Base-by-base conservation (phyloP, 352 stramenopile genomes). In the Phytophthora foliorum region DNA sequence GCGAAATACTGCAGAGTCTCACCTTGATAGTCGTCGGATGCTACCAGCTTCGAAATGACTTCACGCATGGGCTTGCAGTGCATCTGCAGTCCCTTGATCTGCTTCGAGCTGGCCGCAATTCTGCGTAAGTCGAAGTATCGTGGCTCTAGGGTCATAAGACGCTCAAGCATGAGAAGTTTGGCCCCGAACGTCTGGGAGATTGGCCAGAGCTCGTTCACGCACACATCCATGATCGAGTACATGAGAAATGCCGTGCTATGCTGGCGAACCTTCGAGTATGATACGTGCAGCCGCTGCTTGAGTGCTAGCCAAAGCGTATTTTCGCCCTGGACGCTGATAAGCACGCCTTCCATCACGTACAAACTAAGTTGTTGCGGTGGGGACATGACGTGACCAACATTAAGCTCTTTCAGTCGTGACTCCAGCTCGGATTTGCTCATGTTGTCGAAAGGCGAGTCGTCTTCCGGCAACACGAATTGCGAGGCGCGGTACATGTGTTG, bases 261-360 rank as follows among this genome's bases (percentile, higher is more conserved):
- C 63, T 95, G 88, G 8, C 87, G 84, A 24, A 94, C 74, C 46
- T 91, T 91, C 8, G 84, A 92, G 71, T 94, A 94, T 3, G 84
- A 92, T 22, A 82, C 86, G 49, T 90, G 78, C 22, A 93, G 58
- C 3, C 81, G 76, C 7, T 75, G 44, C 55, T 93, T 91, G 46
- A 92, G 62, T 0, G 80, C 67, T 7, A 61, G 27, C 76, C 81
- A 94, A 0, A 86, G 53, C 10, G 77, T 68, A 21, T 77, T 46
- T 17, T 46, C 69, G 0, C 52, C 74, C 42, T 94, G 84, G 0
- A 94, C 75, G 44, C 79, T 91, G 57, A 93, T 88, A 16, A 92
- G 63, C 6, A 91, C 71, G 7, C 87, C 71, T 27, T 84, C 81
- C 61, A 88, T 77, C 24, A 89, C 78, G 57, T 88, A 92, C 24